A percentile compares a stretch with the other conserved stretches of the same genome.
phyloP scores from a whole-genome alignment of 2,329 filamentous ascomycete genomes.

The Clonostachys chloroleuca region DNA sequence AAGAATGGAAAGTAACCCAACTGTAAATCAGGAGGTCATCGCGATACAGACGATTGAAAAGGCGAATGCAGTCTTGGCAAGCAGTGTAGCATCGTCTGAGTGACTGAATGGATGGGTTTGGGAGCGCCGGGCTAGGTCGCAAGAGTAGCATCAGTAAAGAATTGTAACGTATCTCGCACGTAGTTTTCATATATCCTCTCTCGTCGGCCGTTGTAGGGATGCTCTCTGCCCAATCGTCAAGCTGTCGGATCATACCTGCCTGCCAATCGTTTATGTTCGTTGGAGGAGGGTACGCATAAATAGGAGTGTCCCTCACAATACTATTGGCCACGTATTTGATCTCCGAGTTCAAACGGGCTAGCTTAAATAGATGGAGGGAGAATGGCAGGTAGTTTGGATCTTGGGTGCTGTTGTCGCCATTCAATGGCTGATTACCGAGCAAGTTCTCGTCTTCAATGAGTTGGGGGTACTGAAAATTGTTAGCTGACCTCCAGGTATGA shows the following conservation, averaged over 20 bases:
- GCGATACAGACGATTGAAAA: slow-evolving; percentile 36
- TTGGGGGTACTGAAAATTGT: neutral
- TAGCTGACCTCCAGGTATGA: neutral
- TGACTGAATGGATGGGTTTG: slow-evolving; percentile 32
- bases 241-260: slow-evolving; percentile 25
- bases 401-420: neutral
- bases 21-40: slow-evolving; percentile 38
- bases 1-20: slow-evolving; percentile 41
- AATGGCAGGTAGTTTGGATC: slow-evolving; percentile 13
- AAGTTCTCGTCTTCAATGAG: neutral
- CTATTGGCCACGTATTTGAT: slow-evolving; percentile 54
- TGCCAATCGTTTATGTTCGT: slow-evolving; percentile 42
- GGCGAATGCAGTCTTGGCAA: slow-evolving; percentile 29
- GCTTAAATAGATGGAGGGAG: slow-evolving; percentile 42
- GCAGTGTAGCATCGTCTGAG: slow-evolving; percentile 36
- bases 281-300: slow-evolving; percentile 42
- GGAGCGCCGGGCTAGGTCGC: slow-evolving; percentile 46
- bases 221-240: slow-evolving; percentile 31
- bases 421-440: neutral
- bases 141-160: slow-evolving; percentile 42
- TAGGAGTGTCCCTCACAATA: slow-evolving; percentile 37
- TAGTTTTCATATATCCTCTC: slow-evolving; percentile 14
- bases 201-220: slow-evolving; percentile 19
- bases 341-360: slow-evolving; percentile 46
- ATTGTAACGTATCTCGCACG: slow-evolving; percentile 41